Conservation (phyloP, 2,329 filamentous ascomycete species). For the Cephalotrichum gorgonifer region DNA sequence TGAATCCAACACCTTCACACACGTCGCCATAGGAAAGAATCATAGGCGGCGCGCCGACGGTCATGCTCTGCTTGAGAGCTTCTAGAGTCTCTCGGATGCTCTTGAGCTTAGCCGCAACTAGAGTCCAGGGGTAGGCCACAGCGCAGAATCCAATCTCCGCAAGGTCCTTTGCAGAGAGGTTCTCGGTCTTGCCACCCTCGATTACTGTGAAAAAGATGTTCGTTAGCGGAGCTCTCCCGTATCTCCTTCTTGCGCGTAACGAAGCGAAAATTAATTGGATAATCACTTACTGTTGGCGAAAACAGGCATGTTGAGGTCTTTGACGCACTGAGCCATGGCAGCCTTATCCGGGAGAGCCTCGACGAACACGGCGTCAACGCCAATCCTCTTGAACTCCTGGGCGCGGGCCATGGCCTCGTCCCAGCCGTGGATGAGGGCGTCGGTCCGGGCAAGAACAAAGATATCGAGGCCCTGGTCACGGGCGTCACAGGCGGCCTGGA, state of each 20-base stretch:
- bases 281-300: conserved; percentile 23
- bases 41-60: conserved; percentile 26
- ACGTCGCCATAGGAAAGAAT: conserved; percentile 32
- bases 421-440: conserved; percentile 28
- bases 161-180: conserved; percentile 20
- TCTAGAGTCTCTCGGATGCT: conserved; percentile 25
- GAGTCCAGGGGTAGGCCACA: conserved; percentile 32
- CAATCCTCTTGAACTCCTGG: conserved; percentile 28
- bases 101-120: conserved; percentile 31
- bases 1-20: conserved; percentile 33
- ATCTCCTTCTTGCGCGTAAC: neutral
- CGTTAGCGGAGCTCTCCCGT: neutral
- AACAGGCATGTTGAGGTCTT: conserved; percentile 25
- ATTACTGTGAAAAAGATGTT: conserved; percentile 10
- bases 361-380: conserved; percentile 31
- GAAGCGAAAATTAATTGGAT: neutral
- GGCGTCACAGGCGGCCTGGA: conserved; percentile 34
- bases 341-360: conserved; percentile 31
- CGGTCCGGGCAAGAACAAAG: conserved; percentile 33
- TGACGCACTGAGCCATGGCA: conserved; percentile 25
- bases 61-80: conserved; percentile 29
- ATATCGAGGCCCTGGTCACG: conserved; percentile 33
- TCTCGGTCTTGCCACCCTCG: conserved; percentile 23
- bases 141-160: conserved; percentile 25
- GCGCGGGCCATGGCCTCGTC: conserved; percentile 32